Evolutionary conservation across 2,329 filamentous ascomycete genomes (phyloP).

Genomic region (Exserohilum rostratum): DNA sequence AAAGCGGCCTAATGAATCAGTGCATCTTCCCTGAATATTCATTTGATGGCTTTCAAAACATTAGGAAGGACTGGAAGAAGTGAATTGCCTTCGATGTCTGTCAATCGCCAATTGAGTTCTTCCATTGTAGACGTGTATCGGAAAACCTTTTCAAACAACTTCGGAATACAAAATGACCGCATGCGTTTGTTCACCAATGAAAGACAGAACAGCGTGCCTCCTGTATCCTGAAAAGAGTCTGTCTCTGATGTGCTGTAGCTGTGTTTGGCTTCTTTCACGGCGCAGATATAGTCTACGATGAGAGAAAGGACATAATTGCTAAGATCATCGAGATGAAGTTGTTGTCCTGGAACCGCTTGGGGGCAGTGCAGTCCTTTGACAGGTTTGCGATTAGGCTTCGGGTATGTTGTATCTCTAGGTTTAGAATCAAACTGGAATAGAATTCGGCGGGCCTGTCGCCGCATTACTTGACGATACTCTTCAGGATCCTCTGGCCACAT

Average conservation of each 20-base stretch:
- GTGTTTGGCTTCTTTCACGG: neutral
- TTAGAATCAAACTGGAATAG: too few relatives aligned
- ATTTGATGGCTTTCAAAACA: neutral
- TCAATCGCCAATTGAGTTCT: neutral
- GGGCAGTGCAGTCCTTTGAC: neutral
- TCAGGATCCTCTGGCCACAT: too few relatives aligned
- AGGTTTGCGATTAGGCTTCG: neutral
- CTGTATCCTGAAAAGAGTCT: neutral
- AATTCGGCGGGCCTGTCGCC: too few relatives aligned
- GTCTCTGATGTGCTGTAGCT: neutral
- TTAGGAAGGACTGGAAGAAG: neutral
- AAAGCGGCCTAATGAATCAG: neutral
- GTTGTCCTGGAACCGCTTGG: neutral
- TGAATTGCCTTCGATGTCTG: neutral
- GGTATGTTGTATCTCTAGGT: neutral
- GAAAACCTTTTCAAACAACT: neutral
- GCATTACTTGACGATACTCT: too few relatives aligned
- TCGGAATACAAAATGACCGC: neutral
- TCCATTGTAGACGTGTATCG: neutral
- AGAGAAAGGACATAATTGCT: neutral
- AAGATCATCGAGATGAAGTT: neutral
- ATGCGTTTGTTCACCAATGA: neutral
- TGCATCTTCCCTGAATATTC: neutral
- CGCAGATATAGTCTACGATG: neutral
- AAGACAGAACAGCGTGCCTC: neutral